phyloP scores from a whole-genome alignment of 345 rosid species.

The Arabidopsis thaliana region TAIR10.1 NC_003076.8:3501001-3501500 shows the following conservation, averaged over 20 bases:
- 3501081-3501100: neutral
- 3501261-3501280: neutral
- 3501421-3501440: slow-evolving; percentile 11
- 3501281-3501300: neutral
- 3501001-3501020: neutral
- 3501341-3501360: neutral
- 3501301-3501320: neutral
- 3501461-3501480: slow-evolving; percentile 34
- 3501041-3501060: neutral
- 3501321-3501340: neutral
- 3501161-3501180: neutral
- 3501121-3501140: neutral
- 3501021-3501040: neutral
- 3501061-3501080: neutral
- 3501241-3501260: neutral
- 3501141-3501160: neutral
- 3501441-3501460: slow-evolving; percentile 40
- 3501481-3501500: slow-evolving; percentile 22
- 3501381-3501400: neutral
- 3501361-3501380: neutral
- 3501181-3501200: neutral
- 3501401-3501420: neutral
- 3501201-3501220: neutral
- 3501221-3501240: neutral
- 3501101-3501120: neutral